Evolutionary conservation across 805 yeast genomes (phyloP), one percentile per base, ranked within the genome.

Genomic region (Pichia phayaonensis): DNA sequence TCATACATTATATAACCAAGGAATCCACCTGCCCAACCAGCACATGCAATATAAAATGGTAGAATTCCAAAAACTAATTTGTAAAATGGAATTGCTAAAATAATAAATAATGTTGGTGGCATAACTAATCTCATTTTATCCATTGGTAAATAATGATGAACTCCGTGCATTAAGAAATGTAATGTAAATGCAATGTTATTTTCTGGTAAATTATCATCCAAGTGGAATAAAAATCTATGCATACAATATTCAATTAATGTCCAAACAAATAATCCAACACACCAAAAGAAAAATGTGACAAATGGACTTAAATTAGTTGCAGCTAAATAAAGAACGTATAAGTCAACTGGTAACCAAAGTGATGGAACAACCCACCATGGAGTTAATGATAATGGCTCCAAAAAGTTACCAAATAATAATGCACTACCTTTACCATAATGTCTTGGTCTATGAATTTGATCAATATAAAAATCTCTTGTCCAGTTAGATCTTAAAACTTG

Each of bases 391-490:
- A 94, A 64, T 5, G 97, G 97, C 70, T 94, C 99, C 53, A 94
- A 72, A 67, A 92, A 86, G 69, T 90, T 90, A 45, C 99, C 99
- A 68, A 94, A 94, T 49, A 94, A 66, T 8, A 90, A 97, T 13
- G 99, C 99, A 3, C 97, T 88, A 12, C 97, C 97, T 65, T 90
- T 83, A 57, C 98, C 98, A 65, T 90, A 94, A 68, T 94, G 99
- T 65, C 99, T 83, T 48, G 99, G 99, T 69, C 97, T 82, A 68
- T 94, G 99, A 42, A 94, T 94, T 70, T 94, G 97, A 65, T 90
- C 96, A 63, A 94, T 74, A 67, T 94, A 94, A 62, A 94, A 92
- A 42, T 88, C 95, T 65, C 87, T 92, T 41, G 86, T 64, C 74
- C 90, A 94, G 36, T 77, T 75, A 41, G 90, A 81, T 54, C 78